Conservation (phyloP, 176 grass and related monocot genomes). For the Hordeum marinum region DNA sequence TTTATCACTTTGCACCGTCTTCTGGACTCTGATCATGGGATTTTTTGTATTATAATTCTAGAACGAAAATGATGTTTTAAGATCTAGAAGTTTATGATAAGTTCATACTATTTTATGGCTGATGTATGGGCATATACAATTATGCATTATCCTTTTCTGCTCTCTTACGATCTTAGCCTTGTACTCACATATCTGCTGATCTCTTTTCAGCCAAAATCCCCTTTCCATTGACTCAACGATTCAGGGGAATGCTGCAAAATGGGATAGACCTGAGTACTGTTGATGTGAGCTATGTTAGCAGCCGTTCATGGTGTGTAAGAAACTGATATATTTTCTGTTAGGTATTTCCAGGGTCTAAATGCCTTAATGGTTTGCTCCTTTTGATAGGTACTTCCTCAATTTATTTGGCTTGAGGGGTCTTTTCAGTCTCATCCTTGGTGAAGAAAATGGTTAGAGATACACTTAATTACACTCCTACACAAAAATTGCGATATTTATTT, state of each 20-base stretch:
- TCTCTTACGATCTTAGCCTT: slow-evolving; percentile 6
- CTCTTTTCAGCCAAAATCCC: slow-evolving; percentile 82
- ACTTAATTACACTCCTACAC: not conserved
- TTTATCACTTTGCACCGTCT: not conserved
- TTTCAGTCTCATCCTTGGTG: slow-evolving; percentile 94
- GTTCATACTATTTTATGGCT: not conserved
- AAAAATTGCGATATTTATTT: not conserved
- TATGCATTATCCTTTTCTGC: not conserved
- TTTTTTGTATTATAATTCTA: slow-evolving; percentile 14
- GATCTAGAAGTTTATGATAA: not conserved
- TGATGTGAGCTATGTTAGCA: slow-evolving; percentile 99
- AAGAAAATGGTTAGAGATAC: slow-evolving; percentile 77
- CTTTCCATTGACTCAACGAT: slow-evolving; percentile 92
- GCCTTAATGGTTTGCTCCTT: slow-evolving; percentile 16
- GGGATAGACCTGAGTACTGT: slow-evolving; percentile 98
- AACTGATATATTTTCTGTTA: not conserved
- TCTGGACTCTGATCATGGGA: not conserved
- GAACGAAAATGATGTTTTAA: not conserved
- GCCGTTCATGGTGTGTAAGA: slow-evolving; percentile 80
- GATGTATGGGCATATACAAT: not conserved
- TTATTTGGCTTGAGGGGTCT: slow-evolving; percentile 97
- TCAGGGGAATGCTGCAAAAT: slow-evolving; percentile 97
- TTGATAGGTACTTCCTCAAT: slow-evolving; percentile 97
- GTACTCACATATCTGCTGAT: slow-evolving; percentile 2
- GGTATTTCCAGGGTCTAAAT: not conserved